phyloP scores from a whole-genome alignment of 345 rosid genomes.

The Reutealis trisperma region DNA sequence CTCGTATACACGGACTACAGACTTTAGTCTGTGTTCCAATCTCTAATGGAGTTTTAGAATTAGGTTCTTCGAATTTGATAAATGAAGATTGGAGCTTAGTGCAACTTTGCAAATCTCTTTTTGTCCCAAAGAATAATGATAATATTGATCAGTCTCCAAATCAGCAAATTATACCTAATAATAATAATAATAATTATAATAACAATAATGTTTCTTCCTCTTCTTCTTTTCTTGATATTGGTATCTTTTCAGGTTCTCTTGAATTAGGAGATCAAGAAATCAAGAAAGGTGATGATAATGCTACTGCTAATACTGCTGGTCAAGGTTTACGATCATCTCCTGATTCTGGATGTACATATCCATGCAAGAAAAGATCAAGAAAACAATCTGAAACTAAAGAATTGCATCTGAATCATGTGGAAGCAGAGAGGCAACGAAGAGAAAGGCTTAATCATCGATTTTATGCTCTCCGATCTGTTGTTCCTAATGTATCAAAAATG shows the following conservation, averaged over 20 bases:
- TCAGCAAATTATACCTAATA: too few species aligned
- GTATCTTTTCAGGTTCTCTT: slow-evolving; percentile 18
- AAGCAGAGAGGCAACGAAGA: slow-evolving; percentile 81
- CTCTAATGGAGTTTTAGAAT: too few species aligned
- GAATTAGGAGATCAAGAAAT: slow-evolving; percentile 16
- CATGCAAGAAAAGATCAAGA: slow-evolving; percentile 35
- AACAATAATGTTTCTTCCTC: too few species aligned
- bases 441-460: slow-evolving; percentile 78
- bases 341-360: slow-evolving; percentile 31
- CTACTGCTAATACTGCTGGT: background rate
- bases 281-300: slow-evolving; percentile 17
- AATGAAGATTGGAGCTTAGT: too few species aligned
- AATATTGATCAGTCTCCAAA: too few species aligned
- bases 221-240: slow-evolving; percentile 25
- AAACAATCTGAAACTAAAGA: slow-evolving; percentile 42
- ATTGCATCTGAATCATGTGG: slow-evolving; percentile 56
- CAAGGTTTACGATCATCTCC: slow-evolving; percentile 30
- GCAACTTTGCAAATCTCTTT: too few species aligned
- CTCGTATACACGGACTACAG: too few species aligned
- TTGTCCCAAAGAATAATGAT: background rate
- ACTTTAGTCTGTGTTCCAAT: too few species aligned
- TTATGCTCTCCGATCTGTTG: slow-evolving; percentile 74
- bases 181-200: too few species aligned
- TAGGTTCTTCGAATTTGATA: too few species aligned
- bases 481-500: slow-evolving; percentile 87